Percentiles rank a stretch among this genome's conserved stretches.
These are phyloP conservation scores for Sicyos baderoa DNA, from an alignment of 306 rosid species.

Conservation along the genomic window DNA sequence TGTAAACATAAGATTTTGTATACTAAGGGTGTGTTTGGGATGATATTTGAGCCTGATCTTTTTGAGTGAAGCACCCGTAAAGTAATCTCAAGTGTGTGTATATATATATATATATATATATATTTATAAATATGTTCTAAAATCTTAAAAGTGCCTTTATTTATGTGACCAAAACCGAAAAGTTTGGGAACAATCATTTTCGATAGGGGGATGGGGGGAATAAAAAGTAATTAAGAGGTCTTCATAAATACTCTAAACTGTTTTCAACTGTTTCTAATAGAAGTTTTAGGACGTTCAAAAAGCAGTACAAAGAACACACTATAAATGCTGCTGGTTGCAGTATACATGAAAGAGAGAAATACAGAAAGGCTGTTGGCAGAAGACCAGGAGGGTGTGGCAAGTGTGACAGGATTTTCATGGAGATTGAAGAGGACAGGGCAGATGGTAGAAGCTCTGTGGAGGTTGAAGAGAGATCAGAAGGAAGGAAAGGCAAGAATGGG, in stretches of 20 bases:
- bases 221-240: too few species aligned
- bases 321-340: slow-evolving; percentile 4
- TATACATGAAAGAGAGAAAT: too few species aligned
- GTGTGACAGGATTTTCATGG: slow-evolving; percentile 15
- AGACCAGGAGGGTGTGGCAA: neutral
- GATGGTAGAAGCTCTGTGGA: slow-evolving; percentile 2
- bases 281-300: neutral
- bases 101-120: too few species aligned
- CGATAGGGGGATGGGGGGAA: too few species aligned
- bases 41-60: neutral
- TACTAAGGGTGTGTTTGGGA: neutral
- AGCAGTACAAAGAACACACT: neutral
- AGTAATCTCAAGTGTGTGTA: neutral
- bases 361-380: neutral
- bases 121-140: neutral
- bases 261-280: slow-evolving; percentile 5
- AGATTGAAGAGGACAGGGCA: slow-evolving; percentile 18
- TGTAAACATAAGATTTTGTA: neutral
- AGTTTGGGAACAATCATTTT: neutral
- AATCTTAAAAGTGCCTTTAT: neutral
- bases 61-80: neutral
- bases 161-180: neutral
- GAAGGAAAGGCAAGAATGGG: neutral
- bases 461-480: neutral
- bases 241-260: neutral